These are phyloP conservation scores for Stachybotrys chartarum DNA, from an alignment of 2,329 filamentous ascomycete species.

Conservation along the genomic window DNA sequence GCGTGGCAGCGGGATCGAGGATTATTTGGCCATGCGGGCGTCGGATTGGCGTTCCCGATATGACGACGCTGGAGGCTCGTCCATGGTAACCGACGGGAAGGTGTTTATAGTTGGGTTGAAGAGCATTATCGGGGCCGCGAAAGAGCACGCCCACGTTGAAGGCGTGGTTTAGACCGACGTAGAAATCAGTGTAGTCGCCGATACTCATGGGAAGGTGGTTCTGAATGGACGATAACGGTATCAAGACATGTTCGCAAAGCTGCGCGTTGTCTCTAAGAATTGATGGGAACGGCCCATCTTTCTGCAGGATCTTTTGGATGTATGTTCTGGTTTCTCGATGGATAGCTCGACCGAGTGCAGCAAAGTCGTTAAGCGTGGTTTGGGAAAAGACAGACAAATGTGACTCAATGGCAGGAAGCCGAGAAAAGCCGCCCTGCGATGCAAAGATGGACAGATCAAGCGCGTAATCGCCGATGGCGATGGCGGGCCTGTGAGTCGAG, in stretches of 20 bases:
- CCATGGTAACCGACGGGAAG: slow-evolving; percentile 77
- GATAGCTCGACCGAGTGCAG: slow-evolving; percentile 56
- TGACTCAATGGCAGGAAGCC: slow-evolving; percentile 14
- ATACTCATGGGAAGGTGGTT: slow-evolving; percentile 70
- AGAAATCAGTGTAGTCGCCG: slow-evolving; percentile 82
- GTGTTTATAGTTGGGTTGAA: slow-evolving; percentile 76
- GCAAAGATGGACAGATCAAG: slow-evolving; percentile 63
- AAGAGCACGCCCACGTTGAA: slow-evolving; percentile 64
- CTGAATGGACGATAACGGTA: slow-evolving; percentile 38
- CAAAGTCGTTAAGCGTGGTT: slow-evolving; percentile 23
- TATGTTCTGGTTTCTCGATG: slow-evolving; percentile 64
- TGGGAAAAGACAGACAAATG: slow-evolving; percentile 8
- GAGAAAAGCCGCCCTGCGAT: slow-evolving; percentile 29
- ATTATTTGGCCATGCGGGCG: slow-evolving; percentile 70
- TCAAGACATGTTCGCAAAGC: slow-evolving; percentile 18
- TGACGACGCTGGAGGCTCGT: slow-evolving; percentile 66
- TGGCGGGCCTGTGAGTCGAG: slow-evolving; percentile 52
- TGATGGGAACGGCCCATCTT: slow-evolving; percentile 35
- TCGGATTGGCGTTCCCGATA: slow-evolving; percentile 64
- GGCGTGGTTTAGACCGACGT: slow-evolving; percentile 72
- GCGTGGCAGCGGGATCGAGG: slow-evolving; percentile 33
- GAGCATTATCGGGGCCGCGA: slow-evolving; percentile 63
- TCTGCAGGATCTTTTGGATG: slow-evolving; percentile 45
- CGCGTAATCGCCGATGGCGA: slow-evolving; percentile 66
- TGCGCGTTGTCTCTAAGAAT: slow-evolving; percentile 27